These are phyloP conservation scores for Arthroderma sp. DNA, from an alignment of 2,329 filamentous ascomycete genomes.

Conservation along the genomic window DNA sequence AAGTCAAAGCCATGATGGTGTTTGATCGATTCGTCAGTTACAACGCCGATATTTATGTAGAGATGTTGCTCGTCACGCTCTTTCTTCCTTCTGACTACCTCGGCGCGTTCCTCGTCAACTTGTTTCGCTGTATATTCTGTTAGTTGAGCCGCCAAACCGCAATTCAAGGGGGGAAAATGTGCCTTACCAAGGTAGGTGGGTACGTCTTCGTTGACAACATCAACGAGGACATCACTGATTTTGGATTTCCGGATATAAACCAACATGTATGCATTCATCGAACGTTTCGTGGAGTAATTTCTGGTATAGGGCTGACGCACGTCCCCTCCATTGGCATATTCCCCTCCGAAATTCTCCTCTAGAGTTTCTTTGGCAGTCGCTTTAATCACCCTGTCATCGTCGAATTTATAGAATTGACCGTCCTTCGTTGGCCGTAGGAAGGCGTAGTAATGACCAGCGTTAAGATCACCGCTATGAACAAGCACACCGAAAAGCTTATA, in stretches of 20 bases:
- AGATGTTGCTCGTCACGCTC: constrained; percentile 91
- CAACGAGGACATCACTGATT: constrained; percentile 68
- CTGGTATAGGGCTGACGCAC: constrained; percentile 54
- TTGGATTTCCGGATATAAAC: constrained; percentile 87
- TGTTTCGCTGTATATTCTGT: constrained; percentile 45
- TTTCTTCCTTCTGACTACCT: constrained; percentile 64
- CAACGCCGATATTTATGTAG: constrained; percentile 72
- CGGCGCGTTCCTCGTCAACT: constrained; percentile 69
- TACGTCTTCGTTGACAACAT: constrained; percentile 64
- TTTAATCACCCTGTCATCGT: constrained; percentile 93
- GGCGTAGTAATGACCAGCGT: constrained; percentile 96
- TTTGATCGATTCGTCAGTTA: constrained; percentile 70
- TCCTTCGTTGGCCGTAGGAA: constrained; percentile 90
- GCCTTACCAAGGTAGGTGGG: constrained; percentile 65
- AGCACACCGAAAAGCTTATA: constrained; percentile 93
- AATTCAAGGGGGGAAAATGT: neutral
- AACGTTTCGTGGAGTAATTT: constrained; percentile 52
- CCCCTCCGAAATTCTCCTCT: constrained; percentile 93
- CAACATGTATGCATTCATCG: constrained; percentile 94
- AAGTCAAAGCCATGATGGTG: constrained; percentile 77
- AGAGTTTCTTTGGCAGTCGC: constrained; percentile 82
- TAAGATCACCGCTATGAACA: constrained; percentile 91
- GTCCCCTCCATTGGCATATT: constrained; percentile 55
- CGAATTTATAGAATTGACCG: constrained; percentile 91
- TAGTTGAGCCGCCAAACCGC: constrained; percentile 13